Base-by-base conservation (phyloP, 176 grass and related monocot genomes). In the Phoenix roebelenii region DNA sequence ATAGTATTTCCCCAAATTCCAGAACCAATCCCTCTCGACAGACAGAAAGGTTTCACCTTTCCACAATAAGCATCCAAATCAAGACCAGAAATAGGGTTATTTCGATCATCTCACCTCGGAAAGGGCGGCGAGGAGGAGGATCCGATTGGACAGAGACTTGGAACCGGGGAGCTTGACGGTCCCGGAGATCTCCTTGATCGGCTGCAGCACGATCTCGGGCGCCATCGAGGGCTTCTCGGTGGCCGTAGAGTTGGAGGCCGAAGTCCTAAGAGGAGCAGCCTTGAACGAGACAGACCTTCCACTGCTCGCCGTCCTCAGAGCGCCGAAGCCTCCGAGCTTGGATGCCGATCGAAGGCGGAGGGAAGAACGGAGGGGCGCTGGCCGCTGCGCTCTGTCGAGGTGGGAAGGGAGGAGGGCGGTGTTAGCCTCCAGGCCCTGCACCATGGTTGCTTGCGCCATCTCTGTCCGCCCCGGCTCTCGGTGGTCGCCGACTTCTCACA, bases 131-230 rank as follows among this genome's bases (percentile, higher is more conserved):
- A 98, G 87, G 1, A 98, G 93, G 32, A 98, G 93, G 80, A 88
- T 98, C 74, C 93, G 79, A 81, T 98, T 98, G 55, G 93, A 98
- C 5, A 98, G 82, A 15, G 93, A 98, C 77, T 98, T 98, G 64
- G 93, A 98, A 2, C 93, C 93, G 0, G 93, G 93, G 65, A 98
- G 77, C 55, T 85, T 81, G 3, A 98, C 82, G 49, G 79, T 74
- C 20, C 93, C 87, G 18, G 93, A 98, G 77, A 98, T 92, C 78
- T 98, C 93, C 67, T 68, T 73, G 74, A 98, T 98, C 7, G 87
- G 93, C 76, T 98, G 87, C 25, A 98, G 79, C 66, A 89, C 76
- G 29, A 98, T 64, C 81, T 92, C 93, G 28, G 89, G 79, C n/a
- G 72, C 78, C 16, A 73, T 65, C 3, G 79, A 82, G 19, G 79